Conservation (phyloP, 2,329 filamentous ascomycete genomes). For the Hypoxylon sp. region DNA sequence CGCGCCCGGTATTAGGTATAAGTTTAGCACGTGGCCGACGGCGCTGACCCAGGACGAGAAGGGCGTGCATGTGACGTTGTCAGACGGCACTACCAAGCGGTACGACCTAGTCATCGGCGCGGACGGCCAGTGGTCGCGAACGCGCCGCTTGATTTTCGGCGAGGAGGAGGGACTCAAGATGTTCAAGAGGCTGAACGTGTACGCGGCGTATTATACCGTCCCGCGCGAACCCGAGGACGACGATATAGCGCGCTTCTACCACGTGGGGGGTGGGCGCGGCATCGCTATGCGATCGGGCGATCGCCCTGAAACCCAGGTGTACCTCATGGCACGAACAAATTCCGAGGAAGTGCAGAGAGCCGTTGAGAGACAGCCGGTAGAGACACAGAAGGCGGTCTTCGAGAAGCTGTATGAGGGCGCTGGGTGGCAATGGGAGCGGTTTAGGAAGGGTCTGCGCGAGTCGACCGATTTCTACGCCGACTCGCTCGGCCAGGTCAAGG, state of each 20-base stretch:
- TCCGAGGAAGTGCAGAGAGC: constrained; percentile 28
- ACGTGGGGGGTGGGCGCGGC: constrained; percentile 56
- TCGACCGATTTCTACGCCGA: constrained; percentile 61
- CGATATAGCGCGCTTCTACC: constrained; percentile 56
- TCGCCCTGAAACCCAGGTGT: constrained; percentile 55
- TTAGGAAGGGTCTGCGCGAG: constrained; percentile 37
- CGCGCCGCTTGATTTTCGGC: constrained; percentile 59
- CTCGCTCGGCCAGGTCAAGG: constrained; percentile 62
- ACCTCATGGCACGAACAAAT: constrained; percentile 47
- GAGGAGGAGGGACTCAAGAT: constrained; percentile 47
- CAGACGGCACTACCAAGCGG: constrained; percentile 58
- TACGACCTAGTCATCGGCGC: constrained; percentile 70
- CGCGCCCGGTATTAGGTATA: constrained; percentile 52
- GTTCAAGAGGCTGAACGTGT: constrained; percentile 54
- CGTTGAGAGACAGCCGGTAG: constrained; percentile 34
- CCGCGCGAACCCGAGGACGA: constrained; percentile 50
- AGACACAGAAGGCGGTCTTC: constrained; percentile 48
- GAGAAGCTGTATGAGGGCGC: constrained; percentile 55
- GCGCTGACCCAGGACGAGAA: constrained; percentile 51
- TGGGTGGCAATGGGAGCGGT: constrained; percentile 42
- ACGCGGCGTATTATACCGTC: constrained; percentile 60
- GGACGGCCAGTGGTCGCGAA: constrained; percentile 67
- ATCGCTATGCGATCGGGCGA: constrained; percentile 59
- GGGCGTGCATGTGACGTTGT: constrained; percentile 58
- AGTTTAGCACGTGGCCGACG: constrained; percentile 54